Conservation (phyloP, 768 basidiomycete genomes). For the Termitomyces sp. region DNA sequence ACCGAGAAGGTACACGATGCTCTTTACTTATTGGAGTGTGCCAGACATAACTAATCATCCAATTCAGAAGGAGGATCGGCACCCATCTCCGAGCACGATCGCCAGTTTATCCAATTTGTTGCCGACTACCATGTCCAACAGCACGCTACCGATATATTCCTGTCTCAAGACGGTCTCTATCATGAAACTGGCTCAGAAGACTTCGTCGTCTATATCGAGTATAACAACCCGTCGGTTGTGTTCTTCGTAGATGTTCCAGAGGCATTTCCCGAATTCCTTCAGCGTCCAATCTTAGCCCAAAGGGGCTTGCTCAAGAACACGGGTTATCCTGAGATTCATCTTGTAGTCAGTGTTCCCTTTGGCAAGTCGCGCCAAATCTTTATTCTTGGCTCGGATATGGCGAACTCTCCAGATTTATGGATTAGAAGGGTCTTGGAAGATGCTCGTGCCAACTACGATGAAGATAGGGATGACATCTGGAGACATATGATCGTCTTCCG, state of each 20-base stretch:
- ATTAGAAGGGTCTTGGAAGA: neutral
- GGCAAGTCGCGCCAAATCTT: slow-evolving; percentile 1
- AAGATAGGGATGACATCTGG: neutral
- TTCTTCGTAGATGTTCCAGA: slow-evolving; percentile 1
- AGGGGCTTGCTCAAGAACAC: slow-evolving; percentile 1
- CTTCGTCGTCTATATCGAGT: slow-evolving; percentile 1
- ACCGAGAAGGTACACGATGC: neutral
- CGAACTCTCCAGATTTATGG: neutral
- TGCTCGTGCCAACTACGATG: neutral
- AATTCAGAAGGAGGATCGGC: neutral
- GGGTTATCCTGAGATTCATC: neutral
- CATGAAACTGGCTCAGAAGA: neutral
- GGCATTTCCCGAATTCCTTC: neutral
- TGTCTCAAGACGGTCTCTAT: neutral
- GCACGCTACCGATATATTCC: neutral
- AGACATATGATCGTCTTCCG: neutral
- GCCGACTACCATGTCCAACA: neutral
- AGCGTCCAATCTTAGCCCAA: neutral
- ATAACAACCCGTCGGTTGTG: neutral
- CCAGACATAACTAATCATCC: neutral
- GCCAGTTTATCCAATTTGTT: neutral
- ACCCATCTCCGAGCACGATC: slow-evolving; percentile 3
- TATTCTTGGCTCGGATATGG: slow-evolving; percentile 4
- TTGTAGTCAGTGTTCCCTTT: neutral
- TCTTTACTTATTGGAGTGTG: neutral